These are phyloP conservation scores for Arachnomyces sp. DNA, from an alignment of 2,329 filamentous ascomycete species.

Conservation along the genomic window DNA sequence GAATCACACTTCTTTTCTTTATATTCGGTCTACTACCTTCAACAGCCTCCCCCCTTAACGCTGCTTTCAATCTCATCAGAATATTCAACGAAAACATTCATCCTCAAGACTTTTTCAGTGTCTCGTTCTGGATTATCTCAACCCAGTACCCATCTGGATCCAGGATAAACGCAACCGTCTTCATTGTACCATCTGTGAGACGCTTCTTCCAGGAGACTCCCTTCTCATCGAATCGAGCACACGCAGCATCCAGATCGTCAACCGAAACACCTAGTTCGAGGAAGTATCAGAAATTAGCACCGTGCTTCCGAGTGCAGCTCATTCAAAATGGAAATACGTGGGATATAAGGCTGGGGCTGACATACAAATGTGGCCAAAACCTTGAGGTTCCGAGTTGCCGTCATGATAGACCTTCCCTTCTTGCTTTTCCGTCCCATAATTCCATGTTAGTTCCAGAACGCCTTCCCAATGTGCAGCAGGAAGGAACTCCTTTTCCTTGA, in stretches of 20 bases:
- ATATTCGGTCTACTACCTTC: too few species aligned
- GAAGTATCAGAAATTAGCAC: conserved; percentile 1
- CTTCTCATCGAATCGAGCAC: conserved; percentile 73
- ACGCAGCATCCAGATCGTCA: conserved; percentile 82
- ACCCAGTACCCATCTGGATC: conserved; percentile 83
- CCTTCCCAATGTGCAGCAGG: conserved; percentile 66
- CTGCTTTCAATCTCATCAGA: too few species aligned
- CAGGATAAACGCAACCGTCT: conserved; percentile 83
- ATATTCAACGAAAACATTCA: too few species aligned
- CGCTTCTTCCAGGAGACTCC: conserved; percentile 91
- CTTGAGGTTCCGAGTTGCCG: conserved; percentile 84
- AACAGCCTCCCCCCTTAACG: too few species aligned
- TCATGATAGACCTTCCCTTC: conserved; percentile 85
- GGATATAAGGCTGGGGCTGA: conserved; percentile 11
- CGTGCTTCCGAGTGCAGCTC: background rate
- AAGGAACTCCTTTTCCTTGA: conserved; percentile 47
- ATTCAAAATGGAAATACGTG: background rate
- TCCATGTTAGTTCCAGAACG: conserved; percentile 83
- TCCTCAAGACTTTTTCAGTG: conserved; percentile 25
- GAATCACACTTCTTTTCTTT: too few species aligned
- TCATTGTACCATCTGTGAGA: conserved; percentile 84
- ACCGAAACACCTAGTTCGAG: conserved; percentile 59
- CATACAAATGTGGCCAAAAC: conserved; percentile 87
- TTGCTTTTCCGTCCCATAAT: conserved; percentile 64
- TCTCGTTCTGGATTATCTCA: conserved; percentile 64